Conservation (phyloP, 2,329 filamentous ascomycete genomes). For the Pseudogymnoascus destructans region DNA sequence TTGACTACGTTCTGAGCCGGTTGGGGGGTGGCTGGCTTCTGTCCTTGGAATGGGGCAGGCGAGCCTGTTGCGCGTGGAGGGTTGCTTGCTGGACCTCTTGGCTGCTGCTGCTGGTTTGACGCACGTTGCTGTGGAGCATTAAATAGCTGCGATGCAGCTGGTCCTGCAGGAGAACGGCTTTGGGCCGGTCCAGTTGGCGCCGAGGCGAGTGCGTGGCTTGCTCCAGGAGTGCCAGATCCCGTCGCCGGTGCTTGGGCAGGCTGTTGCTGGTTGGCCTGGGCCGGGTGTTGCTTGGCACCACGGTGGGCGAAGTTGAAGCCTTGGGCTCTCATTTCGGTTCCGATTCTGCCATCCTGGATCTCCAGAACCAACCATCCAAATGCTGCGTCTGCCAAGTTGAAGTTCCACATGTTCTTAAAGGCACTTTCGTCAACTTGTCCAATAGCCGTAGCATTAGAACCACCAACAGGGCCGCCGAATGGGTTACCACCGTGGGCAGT, state of each 20-base stretch:
- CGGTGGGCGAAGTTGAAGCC: slow-evolving; percentile 99
- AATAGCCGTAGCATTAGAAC: slow-evolving; percentile 49
- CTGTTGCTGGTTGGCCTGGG: slow-evolving; percentile 25
- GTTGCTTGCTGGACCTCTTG: slow-evolving; percentile 21
- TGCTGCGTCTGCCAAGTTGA: slow-evolving; percentile 92
- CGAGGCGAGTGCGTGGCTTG: slow-evolving; percentile 25
- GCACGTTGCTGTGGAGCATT: slow-evolving; percentile 20
- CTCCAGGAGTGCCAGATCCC: slow-evolving; percentile 25
- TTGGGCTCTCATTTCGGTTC: slow-evolving; percentile 96
- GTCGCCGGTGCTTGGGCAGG: slow-evolving; percentile 27
- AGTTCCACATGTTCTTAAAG: slow-evolving; percentile 99
- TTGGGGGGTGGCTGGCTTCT: slow-evolving; percentile 37
- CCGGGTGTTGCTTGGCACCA: slow-evolving; percentile 60
- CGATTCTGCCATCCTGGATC: slow-evolving; percentile 88
- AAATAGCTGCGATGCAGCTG: slow-evolving; percentile 19
- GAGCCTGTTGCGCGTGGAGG: slow-evolving; percentile 23
- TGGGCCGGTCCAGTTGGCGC: slow-evolving; percentile 24
- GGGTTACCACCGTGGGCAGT: slow-evolving; percentile 93
- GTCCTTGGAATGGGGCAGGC: slow-evolving; percentile 21
- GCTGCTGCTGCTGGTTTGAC: slow-evolving; percentile 21
- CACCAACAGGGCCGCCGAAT: slow-evolving; percentile 74
- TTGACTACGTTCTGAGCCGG: slow-evolving; percentile 26
- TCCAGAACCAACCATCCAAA: slow-evolving; percentile 94
- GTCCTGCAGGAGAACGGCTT: slow-evolving; percentile 18
- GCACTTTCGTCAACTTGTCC: slow-evolving; percentile 96